Percentiles rank a stretch among this genome's conserved stretches.
Conservation (phyloP, 257 asterid genomes). For the Agastache rugosa region DNA sequence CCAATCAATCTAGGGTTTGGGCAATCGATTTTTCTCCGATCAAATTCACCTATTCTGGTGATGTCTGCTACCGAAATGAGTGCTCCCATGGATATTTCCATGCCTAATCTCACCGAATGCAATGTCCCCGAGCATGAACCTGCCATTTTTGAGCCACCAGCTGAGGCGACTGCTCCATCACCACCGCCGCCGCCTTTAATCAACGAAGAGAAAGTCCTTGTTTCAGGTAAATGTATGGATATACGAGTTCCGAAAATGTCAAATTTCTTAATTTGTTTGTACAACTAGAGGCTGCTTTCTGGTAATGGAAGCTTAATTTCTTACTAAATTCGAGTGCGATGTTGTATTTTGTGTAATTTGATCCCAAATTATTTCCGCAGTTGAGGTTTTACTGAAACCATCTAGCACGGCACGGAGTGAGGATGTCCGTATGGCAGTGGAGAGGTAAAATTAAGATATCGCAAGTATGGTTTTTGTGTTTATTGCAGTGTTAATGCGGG, state of each 20-base stretch:
- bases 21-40: constrained; percentile 32
- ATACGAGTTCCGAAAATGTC: background rate
- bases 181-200: constrained; percentile 40
- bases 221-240: constrained; percentile 60
- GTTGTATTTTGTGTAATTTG: constrained; percentile 29
- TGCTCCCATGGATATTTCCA: constrained; percentile 84
- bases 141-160: constrained; percentile 51
- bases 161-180: constrained; percentile 39
- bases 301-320: constrained; percentile 14
- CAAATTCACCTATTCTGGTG: constrained; percentile 26
- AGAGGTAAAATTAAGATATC: constrained; percentile 53
- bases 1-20: constrained; percentile 45
- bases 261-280: background rate
- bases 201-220: constrained; percentile 63
- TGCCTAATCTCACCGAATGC: constrained; percentile 47
- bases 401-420: constrained; percentile 73
- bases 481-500: background rate
- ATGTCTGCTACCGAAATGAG: constrained; percentile 60
- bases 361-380: constrained; percentile 48
- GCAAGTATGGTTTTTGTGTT: constrained; percentile 18
- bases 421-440: constrained; percentile 74
- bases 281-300: background rate
- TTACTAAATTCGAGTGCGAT: background rate
- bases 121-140: constrained; percentile 48
- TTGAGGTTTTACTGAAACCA: constrained; percentile 85